These are phyloP conservation scores for Pestalotiopsis sp. DNA, from an alignment of 2,329 filamentous ascomycete species.

Conservation along the genomic window DNA sequence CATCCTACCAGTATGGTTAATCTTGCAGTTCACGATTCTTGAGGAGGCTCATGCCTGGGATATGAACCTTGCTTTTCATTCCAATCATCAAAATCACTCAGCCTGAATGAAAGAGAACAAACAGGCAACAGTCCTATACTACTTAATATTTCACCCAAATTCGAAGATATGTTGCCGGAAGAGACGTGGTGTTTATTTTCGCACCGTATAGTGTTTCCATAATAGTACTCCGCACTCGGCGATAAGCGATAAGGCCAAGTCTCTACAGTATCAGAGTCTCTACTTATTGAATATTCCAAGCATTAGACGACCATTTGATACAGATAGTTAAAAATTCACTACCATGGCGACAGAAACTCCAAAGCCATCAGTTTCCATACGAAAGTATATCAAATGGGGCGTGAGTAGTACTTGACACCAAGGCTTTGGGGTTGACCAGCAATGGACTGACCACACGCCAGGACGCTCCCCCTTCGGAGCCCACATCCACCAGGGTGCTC, in stretches of 20 bases:
- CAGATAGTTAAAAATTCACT: not conserved
- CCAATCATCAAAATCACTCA: too few species aligned
- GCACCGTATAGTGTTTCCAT: not conserved
- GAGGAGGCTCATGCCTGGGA: too few species aligned
- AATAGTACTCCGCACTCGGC: not conserved
- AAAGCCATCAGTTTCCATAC: conserved; percentile 50
- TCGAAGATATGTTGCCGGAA: too few species aligned
- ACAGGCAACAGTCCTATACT: not conserved
- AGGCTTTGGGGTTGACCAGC: too few species aligned
- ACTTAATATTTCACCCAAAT: not conserved
- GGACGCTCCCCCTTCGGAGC: conserved; percentile 50
- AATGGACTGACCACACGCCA: conserved; percentile 27
- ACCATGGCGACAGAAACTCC: not conserved
- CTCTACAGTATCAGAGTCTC: not conserved
- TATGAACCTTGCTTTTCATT: too few species aligned
- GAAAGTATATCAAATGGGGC: conserved; percentile 60
- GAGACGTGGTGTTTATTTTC: not conserved
- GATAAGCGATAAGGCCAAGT: not conserved
- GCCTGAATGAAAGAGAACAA: not conserved
- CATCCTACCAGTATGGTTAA: too few species aligned
- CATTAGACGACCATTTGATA: not conserved
- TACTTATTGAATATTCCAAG: too few species aligned
- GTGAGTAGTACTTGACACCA: conserved; percentile 2
- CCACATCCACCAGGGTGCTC: conserved; percentile 66
- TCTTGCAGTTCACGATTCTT: too few species aligned